Evolutionary conservation across 768 basidiomycete genomes (phyloP), one percentile per base, ranked within the genome.

Genomic region (Rhodotorula sphaerocarpa): DNA sequence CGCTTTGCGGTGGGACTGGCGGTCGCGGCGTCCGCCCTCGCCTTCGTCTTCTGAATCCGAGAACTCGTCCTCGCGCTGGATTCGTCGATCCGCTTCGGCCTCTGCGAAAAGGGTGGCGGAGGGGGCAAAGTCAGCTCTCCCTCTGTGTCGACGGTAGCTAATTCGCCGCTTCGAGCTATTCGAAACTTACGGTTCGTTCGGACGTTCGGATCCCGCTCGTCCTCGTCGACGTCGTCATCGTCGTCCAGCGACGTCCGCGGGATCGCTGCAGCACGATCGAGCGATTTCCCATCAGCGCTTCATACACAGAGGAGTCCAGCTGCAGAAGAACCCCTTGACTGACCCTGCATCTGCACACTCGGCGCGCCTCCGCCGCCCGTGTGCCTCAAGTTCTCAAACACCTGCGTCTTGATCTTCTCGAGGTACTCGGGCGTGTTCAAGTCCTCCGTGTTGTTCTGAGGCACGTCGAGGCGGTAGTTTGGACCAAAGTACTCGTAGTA

Each of bases 401-500:
- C 88, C 51, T 92, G 90, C 56, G 83, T 82, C 74, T 88, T 91
- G 61, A 97, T 85, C 50, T 95, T 88, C 47, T 93, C 87, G 61
- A 99, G 80, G 75, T 97, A 99, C 63, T 88, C 87, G 7, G 82
- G 83, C 5, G 88, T 88, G 73, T 99, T 99, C 78, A 93, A 78
- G 73, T 99, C 93, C 69, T 95, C 91, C 63, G 90, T 87, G 74
- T 97, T 99, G 18, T 89, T 91, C 18, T 90, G 78, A 71, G 86
- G 88, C 33, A 99, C 95, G 73, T 99, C 90, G 36, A 99, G 81
- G 74, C 91, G 84, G 72, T 97, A 96, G 72, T 93, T 90, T 5
- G 95, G 95, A 1, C 95, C 95, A 75, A 96, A 97, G 76, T 97
- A 97, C 73, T 97, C 93, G 73, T 92, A 97, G 77, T 97, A 99